Percentiles rank a stretch among this genome's conserved stretches.
phyloP scores from a whole-genome alignment of 208 protist genomes.

The Crithidia fasciculata region DNA sequence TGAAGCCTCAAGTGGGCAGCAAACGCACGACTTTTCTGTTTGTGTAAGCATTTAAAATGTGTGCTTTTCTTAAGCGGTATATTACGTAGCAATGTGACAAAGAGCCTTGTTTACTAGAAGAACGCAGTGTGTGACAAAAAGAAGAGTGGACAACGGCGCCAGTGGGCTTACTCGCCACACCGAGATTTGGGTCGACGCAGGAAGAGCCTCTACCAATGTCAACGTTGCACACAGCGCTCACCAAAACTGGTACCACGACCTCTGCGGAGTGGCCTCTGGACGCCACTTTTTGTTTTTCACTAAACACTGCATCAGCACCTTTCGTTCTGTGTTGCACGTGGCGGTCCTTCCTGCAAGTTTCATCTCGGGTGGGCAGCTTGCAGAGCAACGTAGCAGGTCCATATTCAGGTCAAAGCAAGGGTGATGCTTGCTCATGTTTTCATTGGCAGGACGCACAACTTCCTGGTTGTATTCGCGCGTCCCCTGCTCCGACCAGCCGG shows the following conservation, averaged over 20 bases:
- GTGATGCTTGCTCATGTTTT: slow-evolving; percentile 48
- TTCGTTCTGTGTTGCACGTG: slow-evolving; percentile 64
- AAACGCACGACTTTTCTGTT: too few species aligned
- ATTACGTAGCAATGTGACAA: too few species aligned
- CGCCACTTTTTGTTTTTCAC: slow-evolving; percentile 75
- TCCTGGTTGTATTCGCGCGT: slow-evolving; percentile 76
- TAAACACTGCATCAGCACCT: slow-evolving; percentile 71
- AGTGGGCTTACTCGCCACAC: not conserved
- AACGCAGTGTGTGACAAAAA: too few species aligned
- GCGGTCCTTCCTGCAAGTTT: slow-evolving; percentile 73
- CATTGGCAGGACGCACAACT: slow-evolving; percentile 52
- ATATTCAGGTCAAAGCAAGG: slow-evolving; percentile 61
- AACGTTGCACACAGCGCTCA: slow-evolving; percentile 2
- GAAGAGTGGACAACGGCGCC: too few species aligned
- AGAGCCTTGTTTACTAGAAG: too few species aligned
- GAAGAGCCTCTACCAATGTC: too few species aligned
- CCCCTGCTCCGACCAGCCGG: slow-evolving; percentile 75
- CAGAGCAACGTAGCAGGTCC: slow-evolving; percentile 61
- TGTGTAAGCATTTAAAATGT: too few species aligned
- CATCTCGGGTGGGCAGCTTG: slow-evolving; percentile 70
- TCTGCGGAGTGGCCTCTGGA: slow-evolving; percentile 10
- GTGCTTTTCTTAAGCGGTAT: too few species aligned
- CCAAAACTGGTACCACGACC: slow-evolving; percentile 59
- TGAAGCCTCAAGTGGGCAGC: too few species aligned
- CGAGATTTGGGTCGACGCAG: not conserved